Base-by-base conservation (phyloP, 2,329 filamentous ascomycete genomes). In the Ploettnerulaceae sp. region DNA sequence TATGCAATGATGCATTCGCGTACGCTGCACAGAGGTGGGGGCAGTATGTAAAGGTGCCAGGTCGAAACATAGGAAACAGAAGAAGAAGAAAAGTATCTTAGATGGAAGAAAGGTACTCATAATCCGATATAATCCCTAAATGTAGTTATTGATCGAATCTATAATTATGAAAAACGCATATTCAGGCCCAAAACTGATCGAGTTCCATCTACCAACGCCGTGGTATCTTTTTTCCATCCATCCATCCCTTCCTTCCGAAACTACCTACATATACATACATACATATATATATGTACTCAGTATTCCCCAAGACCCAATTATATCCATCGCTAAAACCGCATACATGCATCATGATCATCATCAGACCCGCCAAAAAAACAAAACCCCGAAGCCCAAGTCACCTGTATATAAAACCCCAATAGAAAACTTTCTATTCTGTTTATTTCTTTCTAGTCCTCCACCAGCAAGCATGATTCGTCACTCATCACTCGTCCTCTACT, bases 201-300 rank as follows among this genome's bases (percentile, higher is more conserved):
- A 18, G 21, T 20, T 18, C 3, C 18, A 21, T 24, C 17, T 32
- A 9, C 26, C 25, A 36, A 36, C 41, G 25, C 41, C 32, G 21
- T 45, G 35, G 44, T 25, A 34, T 39, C 35, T 28, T 22, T 40
- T 6, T 24, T 25, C 33, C 15, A 28, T 29, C 34, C 26, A 25
- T 22, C 14, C n/a, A 28, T 32, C 26, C 26, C 38, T 9, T 40
- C 24, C 25, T 17, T 7, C 31, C 25, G 9, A 11, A 18, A 35
- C 11, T 18, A 20, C 28, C 25, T 24, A 18, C 21, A 25, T 25
- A 34, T 22, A 32, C 20, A 43, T n/a, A n/a, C n/a, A n/a, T n/a
- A n/a, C n/a, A n/a, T n/a, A n/a, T n/a, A n/a, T n/a, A n/a, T n/a
- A n/a, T n/a, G n/a, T n/a, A n/a, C n/a, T n/a, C n/a, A n/a, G n/a